Percentiles rank a stretch among this genome's conserved stretches.
These are phyloP conservation scores for Hymenoscyphus infarciens DNA, from an alignment of 2,329 filamentous ascomycete species.

Conservation along the genomic window DNA sequence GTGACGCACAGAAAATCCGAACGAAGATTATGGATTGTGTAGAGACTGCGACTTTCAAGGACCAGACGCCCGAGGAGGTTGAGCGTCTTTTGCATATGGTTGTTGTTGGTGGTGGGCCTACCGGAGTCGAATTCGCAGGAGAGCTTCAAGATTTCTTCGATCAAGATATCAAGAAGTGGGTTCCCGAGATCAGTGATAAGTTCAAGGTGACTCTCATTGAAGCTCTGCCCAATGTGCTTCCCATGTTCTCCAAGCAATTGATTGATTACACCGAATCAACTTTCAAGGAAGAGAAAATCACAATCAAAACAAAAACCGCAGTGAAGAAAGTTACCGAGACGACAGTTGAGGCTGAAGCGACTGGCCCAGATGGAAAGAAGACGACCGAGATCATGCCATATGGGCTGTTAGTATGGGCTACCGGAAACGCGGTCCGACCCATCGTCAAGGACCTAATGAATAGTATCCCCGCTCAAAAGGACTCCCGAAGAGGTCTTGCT, in stretches of 20 bases:
- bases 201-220: conserved; percentile 98
- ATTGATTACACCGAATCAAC: conserved; percentile 99
- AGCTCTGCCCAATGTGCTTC: conserved; percentile 91
- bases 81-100: conserved; percentile 98
- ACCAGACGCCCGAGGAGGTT: conserved; percentile 81
- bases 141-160: conserved; percentile 99
- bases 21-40: conserved; percentile 99
- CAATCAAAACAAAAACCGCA: conserved; percentile 97
- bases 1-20: conserved; percentile 90
- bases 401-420: conserved; percentile 96
- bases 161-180: conserved; percentile 95
- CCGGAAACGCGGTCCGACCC: conserved; percentile 88
- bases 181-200: conserved; percentile 89
- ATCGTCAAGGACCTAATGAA: conserved; percentile 88
- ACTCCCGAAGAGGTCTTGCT: conserved; percentile 88
- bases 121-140: conserved; percentile 96
- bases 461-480: conserved; percentile 90
- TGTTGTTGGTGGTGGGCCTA: conserved; percentile 87
- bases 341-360: conserved; percentile 85
- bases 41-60: conserved; percentile 98
- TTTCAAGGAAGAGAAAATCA: conserved; percentile 97
- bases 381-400: conserved; percentile 79
- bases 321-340: conserved; percentile 96
- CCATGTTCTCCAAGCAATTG: conserved; percentile 97
- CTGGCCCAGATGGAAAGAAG: conserved; percentile 80